These are phyloP conservation scores for Tetrahymena thermophila DNA, from an alignment of 73 alveolate species.

Conservation along the genomic window DNA sequence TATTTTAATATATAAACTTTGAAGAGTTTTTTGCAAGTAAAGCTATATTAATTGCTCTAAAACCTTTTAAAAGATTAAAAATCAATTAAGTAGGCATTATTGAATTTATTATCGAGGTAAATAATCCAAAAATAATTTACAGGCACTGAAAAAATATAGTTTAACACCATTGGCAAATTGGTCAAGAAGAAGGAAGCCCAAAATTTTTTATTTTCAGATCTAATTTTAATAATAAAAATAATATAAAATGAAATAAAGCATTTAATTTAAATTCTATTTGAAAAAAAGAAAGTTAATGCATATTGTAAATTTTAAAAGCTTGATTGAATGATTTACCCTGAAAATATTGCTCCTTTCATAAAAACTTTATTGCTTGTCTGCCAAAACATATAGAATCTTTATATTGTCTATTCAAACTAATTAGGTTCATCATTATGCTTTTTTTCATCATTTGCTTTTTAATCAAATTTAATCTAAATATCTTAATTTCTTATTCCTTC, in stretches of 20 bases:
- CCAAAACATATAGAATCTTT: constrained; percentile 27
- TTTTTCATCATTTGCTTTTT: neutral
- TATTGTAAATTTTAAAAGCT: too few species aligned
- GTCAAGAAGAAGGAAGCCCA: constrained; percentile 23
- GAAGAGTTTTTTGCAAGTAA: neutral
- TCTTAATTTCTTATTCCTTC: neutral
- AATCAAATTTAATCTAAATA: neutral
- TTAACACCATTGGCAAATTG: constrained; percentile 16
- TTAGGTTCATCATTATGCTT: neutral
- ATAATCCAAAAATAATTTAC: neutral
- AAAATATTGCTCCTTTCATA: constrained; percentile 8
- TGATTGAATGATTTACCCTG: constrained; percentile 1
- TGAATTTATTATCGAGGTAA: neutral
- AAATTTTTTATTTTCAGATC: constrained; percentile 41
- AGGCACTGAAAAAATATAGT: constrained; percentile 30
- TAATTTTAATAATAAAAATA: neutral
- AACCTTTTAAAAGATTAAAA: neutral
- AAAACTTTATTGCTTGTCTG: constrained; percentile 27
- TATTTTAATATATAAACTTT: neutral
- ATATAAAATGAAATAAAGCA: too few species aligned
- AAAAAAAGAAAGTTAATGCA: neutral
- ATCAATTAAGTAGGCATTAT: neutral
- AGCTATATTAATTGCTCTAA: neutral
- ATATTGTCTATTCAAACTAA: neutral
- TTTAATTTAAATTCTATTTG: too few species aligned